phyloP scores from a whole-genome alignment of 129 eudicot genomes.

The Flaveria ramosissima region DNA sequence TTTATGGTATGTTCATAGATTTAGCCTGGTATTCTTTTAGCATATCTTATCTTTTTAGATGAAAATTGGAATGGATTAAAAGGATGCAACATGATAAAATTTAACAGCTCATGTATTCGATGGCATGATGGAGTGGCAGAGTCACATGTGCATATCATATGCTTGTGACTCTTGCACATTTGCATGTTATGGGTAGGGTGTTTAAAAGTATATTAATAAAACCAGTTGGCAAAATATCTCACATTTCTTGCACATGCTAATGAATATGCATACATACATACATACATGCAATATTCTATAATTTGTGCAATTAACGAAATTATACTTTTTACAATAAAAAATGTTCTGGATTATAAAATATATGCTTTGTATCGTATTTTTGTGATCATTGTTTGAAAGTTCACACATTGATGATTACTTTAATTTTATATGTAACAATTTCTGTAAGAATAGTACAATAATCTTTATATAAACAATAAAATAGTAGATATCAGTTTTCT shows the following conservation, averaged over 20 bases:
- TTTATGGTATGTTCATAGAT: background rate
- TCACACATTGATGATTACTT: background rate
- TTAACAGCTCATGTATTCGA: constrained; percentile 30
- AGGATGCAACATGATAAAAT: constrained; percentile 21
- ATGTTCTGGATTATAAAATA: too few species aligned
- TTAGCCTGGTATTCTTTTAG: background rate
- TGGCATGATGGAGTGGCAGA: constrained; percentile 25
- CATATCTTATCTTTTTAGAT: background rate
- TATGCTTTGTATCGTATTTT: too few species aligned
- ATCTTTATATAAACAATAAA: background rate
- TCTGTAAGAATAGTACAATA: background rate
- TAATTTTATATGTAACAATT: background rate
- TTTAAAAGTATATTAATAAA: background rate
- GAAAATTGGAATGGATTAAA: background rate
- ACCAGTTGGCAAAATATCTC: background rate
- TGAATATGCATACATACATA: background rate
- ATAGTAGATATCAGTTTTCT: background rate
- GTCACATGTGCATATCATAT: constrained; percentile 36
- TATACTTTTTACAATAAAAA: too few species aligned
- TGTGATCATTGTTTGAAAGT: too few species aligned
- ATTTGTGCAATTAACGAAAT: too few species aligned
- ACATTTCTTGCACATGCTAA: constrained; percentile 27
- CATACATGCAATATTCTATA: background rate
- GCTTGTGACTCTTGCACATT: constrained; percentile 31
- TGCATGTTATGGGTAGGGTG: constrained; percentile 15